Conservation (phyloP, 2,329 filamentous ascomycete genomes). For the Zymoseptoria crescenta region DNA sequence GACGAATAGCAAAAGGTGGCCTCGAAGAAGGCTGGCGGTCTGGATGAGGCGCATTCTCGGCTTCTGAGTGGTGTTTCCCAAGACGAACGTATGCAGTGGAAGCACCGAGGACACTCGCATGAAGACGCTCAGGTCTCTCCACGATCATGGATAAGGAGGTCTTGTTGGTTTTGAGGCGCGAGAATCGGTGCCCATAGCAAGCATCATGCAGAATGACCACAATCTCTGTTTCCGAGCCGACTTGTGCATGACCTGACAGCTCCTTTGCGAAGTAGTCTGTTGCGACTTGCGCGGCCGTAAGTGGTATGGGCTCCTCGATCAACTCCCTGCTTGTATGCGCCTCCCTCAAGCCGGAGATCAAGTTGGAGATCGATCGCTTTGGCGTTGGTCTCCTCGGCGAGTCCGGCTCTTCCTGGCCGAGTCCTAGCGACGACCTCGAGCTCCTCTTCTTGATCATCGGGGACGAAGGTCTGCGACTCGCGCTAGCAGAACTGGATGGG, state of each 20-base stretch:
- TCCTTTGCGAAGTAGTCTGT: conserved; percentile 61
- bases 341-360: conserved; percentile 27
- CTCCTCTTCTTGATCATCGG: conserved; percentile 15
- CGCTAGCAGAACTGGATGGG: conserved; percentile 23
- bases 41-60: conserved; percentile 59
- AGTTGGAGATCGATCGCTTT: conserved; percentile 28
- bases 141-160: conserved; percentile 71
- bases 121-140: conserved; percentile 84
- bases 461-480: conserved; percentile 11
- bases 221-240: conserved; percentile 47
- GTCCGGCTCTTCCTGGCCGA: conserved; percentile 11
- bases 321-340: conserved; percentile 28
- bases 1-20: conserved; percentile 72
- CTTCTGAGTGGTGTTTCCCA: conserved; percentile 69
- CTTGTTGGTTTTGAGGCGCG: conserved; percentile 69
- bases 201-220: conserved; percentile 85
- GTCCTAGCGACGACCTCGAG: conserved; percentile 23
- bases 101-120: conserved; percentile 73
- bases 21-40: conserved; percentile 47
- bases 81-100: conserved; percentile 85
- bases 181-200: conserved; percentile 90
- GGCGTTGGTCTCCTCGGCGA: conserved; percentile 23
- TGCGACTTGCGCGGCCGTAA: conserved; percentile 26
- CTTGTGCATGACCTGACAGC: conserved; percentile 53
- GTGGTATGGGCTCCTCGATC: conserved; percentile 25